A percentile compares a stretch with the other conserved stretches of the same genome.
Evolutionary conservation across 2,329 filamentous ascomycete species (phyloP).

Genomic region (Xylariaceae sp.): DNA sequence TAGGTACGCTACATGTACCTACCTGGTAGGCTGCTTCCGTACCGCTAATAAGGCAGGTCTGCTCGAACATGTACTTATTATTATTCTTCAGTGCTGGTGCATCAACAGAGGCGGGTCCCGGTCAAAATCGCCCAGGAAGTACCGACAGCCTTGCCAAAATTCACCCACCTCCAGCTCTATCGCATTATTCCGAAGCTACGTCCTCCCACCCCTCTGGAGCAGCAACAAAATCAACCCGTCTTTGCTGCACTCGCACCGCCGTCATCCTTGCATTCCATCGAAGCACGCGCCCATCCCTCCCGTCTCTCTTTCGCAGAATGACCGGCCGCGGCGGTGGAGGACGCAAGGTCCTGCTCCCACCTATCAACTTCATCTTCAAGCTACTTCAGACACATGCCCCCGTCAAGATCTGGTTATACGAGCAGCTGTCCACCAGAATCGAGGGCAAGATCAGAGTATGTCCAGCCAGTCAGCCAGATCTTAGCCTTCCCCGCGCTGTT

Average conservation of each 20-base stretch:
- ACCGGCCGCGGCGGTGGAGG: slow-evolving; percentile 58
- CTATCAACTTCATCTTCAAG: slow-evolving; percentile 88
- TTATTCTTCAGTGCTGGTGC: too few species aligned
- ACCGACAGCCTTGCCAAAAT: slow-evolving; percentile 20
- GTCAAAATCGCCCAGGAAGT: too few species aligned
- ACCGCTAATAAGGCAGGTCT: too few species aligned
- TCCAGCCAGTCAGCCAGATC: too few species aligned
- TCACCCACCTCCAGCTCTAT: slow-evolving; percentile 2
- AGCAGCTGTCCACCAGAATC: slow-evolving; percentile 89
- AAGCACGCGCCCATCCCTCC: too few species aligned
- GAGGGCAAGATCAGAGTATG: slow-evolving; percentile 92
- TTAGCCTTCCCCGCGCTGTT: neutral
- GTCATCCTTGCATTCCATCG: too few species aligned
- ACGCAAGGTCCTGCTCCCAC: slow-evolving; percentile 57
- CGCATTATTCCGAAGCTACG: slow-evolving; percentile 3
- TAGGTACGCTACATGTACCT: too few species aligned
- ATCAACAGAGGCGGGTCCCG: too few species aligned
- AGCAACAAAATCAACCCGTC: neutral
- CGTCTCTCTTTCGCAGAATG: slow-evolving; percentile 37
- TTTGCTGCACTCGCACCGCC: neutral
- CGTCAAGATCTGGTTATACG: slow-evolving; percentile 94
- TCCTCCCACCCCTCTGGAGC: neutral
- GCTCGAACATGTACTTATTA: too few species aligned
- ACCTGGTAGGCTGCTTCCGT: too few species aligned
- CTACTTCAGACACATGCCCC: slow-evolving; percentile 77